A percentile compares a stretch with the other conserved stretches of the same genome.
These are phyloP conservation scores for Syzygium jambos DNA, from an alignment of 345 rosid species.

Conservation along the genomic window DNA sequence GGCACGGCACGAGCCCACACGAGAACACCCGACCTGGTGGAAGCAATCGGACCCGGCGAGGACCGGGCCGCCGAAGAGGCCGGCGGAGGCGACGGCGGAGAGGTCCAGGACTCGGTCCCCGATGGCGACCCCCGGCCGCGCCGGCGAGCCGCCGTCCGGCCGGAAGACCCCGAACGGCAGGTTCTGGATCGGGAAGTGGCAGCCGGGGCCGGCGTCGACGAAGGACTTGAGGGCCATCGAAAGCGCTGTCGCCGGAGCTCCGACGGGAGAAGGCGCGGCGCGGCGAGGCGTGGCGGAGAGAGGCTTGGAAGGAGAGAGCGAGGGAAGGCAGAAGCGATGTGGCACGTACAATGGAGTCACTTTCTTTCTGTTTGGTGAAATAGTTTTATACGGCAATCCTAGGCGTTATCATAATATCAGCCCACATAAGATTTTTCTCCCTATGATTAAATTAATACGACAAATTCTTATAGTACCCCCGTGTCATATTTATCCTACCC, in stretches of 20 bases:
- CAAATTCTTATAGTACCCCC: not conserved
- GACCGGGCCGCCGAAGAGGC: conserved; percentile 62
- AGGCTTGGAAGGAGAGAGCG: not conserved
- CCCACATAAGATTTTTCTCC: not conserved
- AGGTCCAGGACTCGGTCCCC: conserved; percentile 77
- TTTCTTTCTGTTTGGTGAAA: not conserved
- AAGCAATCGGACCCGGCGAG: conserved; percentile 71
- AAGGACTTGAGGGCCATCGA: conserved; percentile 58
- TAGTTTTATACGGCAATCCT: not conserved
- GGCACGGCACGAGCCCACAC: not conserved
- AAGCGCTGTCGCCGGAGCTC: not conserved
- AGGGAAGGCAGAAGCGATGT: not conserved
- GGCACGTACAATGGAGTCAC: not conserved
- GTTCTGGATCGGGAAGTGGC: conserved; percentile 95
- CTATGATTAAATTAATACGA: not conserved
- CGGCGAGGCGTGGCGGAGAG: not conserved
- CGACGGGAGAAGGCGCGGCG: not conserved
- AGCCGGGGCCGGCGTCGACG: conserved; percentile 45
- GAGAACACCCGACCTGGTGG: conserved; percentile 47
- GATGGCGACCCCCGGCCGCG: conserved; percentile 81
- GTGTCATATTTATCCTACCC: rapidly evolving
- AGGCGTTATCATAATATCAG: not conserved
- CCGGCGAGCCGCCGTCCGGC: conserved; percentile 31
- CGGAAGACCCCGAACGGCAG: conserved; percentile 88
- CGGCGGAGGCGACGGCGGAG: conserved; percentile 60